Conservation (phyloP, 2,329 filamentous ascomycete species). For the Epichloe sylvatica region DNA sequence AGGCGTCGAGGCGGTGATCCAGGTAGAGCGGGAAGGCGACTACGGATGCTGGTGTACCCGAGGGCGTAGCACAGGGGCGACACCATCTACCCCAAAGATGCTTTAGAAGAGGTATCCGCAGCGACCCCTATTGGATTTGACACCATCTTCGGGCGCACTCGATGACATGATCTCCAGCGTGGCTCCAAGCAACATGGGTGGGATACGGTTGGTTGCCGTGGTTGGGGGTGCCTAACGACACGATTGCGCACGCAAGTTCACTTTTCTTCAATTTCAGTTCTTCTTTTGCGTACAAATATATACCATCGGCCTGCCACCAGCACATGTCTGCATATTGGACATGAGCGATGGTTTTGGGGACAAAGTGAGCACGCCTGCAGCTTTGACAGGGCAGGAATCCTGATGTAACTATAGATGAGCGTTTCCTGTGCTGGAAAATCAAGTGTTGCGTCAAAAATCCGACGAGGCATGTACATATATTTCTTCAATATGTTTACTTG, state of each 20-base stretch:
- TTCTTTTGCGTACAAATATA: neutral
- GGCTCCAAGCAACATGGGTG: neutral
- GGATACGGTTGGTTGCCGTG: neutral
- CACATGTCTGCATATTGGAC: neutral
- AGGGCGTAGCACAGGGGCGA: slow-evolving; percentile 15
- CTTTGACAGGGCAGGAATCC: neutral
- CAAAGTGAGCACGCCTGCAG: neutral
- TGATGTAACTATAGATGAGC: neutral
- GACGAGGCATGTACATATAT: neutral
- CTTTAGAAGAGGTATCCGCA: slow-evolving; percentile 13
- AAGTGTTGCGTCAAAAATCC: neutral
- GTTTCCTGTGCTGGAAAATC: neutral
- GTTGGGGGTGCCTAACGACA: neutral
- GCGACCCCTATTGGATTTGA: neutral
- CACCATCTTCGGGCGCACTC: neutral
- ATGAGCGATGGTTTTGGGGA: neutral
- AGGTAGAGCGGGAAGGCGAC: slow-evolving; percentile 78
- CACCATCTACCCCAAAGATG: slow-evolving; percentile 21
- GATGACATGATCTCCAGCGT: neutral
- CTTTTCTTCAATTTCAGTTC: neutral
- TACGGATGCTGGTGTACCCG: slow-evolving; percentile 43
- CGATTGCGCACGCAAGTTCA: neutral
- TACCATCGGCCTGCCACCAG: neutral
- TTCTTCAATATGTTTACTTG: neutral
- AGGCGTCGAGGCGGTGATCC: slow-evolving; percentile 69